These are phyloP conservation scores for Clonostachys rosea DNA, from an alignment of 2,329 filamentous ascomycete species.

Conservation along the genomic window DNA sequence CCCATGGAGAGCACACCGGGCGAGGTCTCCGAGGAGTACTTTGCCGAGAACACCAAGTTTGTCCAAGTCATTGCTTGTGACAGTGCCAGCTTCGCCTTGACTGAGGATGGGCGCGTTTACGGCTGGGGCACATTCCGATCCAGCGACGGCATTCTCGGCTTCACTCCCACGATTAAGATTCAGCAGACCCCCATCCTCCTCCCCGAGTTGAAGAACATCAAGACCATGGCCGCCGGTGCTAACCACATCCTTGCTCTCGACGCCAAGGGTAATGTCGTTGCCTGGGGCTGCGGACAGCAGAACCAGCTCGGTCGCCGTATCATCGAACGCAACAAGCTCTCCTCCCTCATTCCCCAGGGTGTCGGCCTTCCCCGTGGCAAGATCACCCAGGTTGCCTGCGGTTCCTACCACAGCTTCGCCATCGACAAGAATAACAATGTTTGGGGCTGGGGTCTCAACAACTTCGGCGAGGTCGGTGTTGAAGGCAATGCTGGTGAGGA, in stretches of 20 bases:
- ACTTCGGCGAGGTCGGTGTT: conserved; percentile 75
- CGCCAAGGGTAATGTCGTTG: conserved; percentile 57
- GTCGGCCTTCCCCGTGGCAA: conserved; percentile 54
- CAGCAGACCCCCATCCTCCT: conserved; percentile 51
- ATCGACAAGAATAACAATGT: conserved; percentile 66
- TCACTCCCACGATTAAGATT: conserved; percentile 45
- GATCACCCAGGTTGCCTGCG: conserved; percentile 52
- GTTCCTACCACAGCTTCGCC: conserved; percentile 80
- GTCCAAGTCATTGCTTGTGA: conserved; percentile 66
- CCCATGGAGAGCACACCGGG: conserved; percentile 66
- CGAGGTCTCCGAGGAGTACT: conserved; percentile 51
- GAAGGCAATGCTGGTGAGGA: conserved; percentile 45
- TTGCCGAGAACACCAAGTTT: conserved; percentile 57
- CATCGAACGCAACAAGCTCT: conserved; percentile 60
- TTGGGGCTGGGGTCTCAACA: conserved; percentile 83
- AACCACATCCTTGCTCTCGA: conserved; percentile 70
- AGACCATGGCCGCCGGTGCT: conserved; percentile 58
- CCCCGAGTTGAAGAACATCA: conserved; percentile 61
- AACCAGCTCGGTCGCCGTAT: conserved; percentile 55
- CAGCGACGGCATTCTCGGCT: conserved; percentile 60
- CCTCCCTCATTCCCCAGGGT: conserved; percentile 53
- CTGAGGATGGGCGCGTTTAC: conserved; percentile 70
- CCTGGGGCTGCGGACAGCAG: conserved; percentile 72
- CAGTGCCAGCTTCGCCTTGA: conserved; percentile 72
- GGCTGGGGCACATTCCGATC: conserved; percentile 81